phyloP scores from a whole-genome alignment of 2,329 filamentous ascomycete species.

The Phoma herbarum region DNA sequence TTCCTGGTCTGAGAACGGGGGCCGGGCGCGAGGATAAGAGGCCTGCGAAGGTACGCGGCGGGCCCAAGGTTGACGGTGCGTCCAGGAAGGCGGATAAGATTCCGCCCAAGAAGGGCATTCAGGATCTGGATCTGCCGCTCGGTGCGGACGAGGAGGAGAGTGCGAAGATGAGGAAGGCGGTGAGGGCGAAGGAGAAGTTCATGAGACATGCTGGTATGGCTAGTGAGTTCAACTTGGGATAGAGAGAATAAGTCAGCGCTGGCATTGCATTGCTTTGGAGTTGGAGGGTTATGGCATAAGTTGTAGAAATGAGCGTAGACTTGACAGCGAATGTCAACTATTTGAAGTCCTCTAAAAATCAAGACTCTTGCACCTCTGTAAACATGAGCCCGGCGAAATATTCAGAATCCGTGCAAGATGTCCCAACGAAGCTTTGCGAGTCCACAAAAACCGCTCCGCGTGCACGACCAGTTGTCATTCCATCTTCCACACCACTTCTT shows the following conservation, averaged over 20 bases:
- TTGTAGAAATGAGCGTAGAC: too few species aligned
- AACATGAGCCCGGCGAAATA: too few species aligned
- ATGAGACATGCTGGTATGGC: slow-evolving; percentile 63
- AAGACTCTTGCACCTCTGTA: too few species aligned
- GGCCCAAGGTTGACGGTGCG: slow-evolving; percentile 45
- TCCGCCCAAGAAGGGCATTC: slow-evolving; percentile 29
- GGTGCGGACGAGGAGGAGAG: slow-evolving; percentile 64
- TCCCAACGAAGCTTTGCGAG: too few species aligned
- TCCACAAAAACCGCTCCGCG: too few species aligned
- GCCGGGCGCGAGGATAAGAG: slow-evolving; percentile 43
- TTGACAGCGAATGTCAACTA: too few species aligned
- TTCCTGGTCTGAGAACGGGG: slow-evolving; percentile 60
- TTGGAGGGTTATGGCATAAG: not conserved
- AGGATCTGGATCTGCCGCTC: slow-evolving; percentile 44
- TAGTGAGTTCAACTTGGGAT: slow-evolving; percentile 75
- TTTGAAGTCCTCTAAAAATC: too few species aligned
- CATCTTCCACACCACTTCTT: too few species aligned
- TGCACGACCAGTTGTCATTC: too few species aligned
- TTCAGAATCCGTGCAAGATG: too few species aligned
- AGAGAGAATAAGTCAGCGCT: not conserved
- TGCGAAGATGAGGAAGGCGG: slow-evolving; percentile 70
- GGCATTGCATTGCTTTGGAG: not conserved
- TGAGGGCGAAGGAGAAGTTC: slow-evolving; percentile 55
- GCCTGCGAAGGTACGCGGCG: slow-evolving; percentile 55
- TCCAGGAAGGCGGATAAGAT: slow-evolving; percentile 47